A percentile compares a stretch with the other conserved stretches of the same genome.
Evolutionary conservation across 352 stramenopile species (phyloP).

Genomic region (Phytophthora pistaciae): DNA sequence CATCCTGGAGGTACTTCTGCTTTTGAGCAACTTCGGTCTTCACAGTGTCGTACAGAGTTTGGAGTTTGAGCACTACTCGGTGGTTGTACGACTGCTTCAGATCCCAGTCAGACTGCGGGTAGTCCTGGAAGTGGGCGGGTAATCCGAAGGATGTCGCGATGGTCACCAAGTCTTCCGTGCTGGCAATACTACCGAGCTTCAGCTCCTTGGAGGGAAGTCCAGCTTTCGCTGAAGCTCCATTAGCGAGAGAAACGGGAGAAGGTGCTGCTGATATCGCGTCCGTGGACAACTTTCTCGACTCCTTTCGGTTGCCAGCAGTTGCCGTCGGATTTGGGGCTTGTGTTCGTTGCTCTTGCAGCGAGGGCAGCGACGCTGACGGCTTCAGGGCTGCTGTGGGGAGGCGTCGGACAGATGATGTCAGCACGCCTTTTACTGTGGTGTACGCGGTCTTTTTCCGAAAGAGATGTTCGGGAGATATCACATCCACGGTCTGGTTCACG

Average conservation of each 20-base stretch:
- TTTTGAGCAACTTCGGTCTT: slow-evolving; percentile 71
- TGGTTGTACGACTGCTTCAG: slow-evolving; percentile 84
- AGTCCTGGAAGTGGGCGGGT: slow-evolving; percentile 79
- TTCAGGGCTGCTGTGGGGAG: slow-evolving; percentile 48
- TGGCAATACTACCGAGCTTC: slow-evolving; percentile 36
- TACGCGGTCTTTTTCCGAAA: slow-evolving; percentile 76
- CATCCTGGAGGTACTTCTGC: slow-evolving; percentile 61
- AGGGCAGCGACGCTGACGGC: slow-evolving; percentile 41
- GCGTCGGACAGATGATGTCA: slow-evolving; percentile 61
- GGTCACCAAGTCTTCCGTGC: slow-evolving; percentile 26
- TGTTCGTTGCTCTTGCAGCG: slow-evolving; percentile 25
- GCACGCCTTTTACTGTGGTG: slow-evolving; percentile 64
- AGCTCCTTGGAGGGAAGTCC: slow-evolving; percentile 28
- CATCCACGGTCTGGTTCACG: slow-evolving; percentile 49
- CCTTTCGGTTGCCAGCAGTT: slow-evolving; percentile 4
- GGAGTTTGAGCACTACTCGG: slow-evolving; percentile 79
- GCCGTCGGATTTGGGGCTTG: slow-evolving; percentile 1
- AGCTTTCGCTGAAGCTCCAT: slow-evolving; percentile 8
- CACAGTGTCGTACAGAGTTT: slow-evolving; percentile 74
- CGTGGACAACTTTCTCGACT: slow-evolving; percentile 1
- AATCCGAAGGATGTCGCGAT: slow-evolving; percentile 66
- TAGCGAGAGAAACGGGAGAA: not conserved
- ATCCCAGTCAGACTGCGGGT: slow-evolving; percentile 82
- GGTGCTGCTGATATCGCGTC: slow-evolving; percentile 2
- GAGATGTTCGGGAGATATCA: slow-evolving; percentile 74